A percentile compares a stretch with the other conserved stretches of the same genome.
These are phyloP conservation scores for Pseudogymnoascus verrucosus DNA, from an alignment of 2,329 filamentous ascomycete genomes.

Conservation along the genomic window DNA sequence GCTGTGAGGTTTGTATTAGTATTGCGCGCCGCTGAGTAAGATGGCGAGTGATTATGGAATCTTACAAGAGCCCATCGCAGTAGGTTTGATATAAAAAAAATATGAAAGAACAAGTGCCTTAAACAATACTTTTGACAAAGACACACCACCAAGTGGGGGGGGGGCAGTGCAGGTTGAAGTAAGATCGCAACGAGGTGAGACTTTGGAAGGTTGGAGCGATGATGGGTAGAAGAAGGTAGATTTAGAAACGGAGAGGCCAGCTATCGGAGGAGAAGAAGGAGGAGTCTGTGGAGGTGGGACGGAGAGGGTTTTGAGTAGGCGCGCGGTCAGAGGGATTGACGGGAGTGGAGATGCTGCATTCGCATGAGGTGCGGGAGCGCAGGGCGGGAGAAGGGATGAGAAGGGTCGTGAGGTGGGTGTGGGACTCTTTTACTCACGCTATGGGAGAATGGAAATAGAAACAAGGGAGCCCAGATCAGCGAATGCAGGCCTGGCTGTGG, in stretches of 20 bases:
- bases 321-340: constrained; percentile 15
- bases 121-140: constrained; percentile 14
- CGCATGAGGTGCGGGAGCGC: not conserved
- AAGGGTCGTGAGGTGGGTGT: not conserved
- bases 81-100: not conserved
- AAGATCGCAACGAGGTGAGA: constrained; percentile 19
- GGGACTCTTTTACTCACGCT: not conserved
- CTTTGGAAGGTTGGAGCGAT: constrained; percentile 16
- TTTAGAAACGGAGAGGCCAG: constrained; percentile 29
- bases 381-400: not conserved
- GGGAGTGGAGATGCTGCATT: not conserved
- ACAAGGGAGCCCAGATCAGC: not conserved
- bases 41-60: not conserved
- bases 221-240: constrained; percentile 19
- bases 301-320: constrained; percentile 25
- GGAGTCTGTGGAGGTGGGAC: constrained; percentile 20
- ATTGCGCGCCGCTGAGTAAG: not conserved
- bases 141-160: constrained; percentile 15
- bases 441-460: not conserved
- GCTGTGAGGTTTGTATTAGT: constrained; percentile 2
- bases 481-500: not conserved
- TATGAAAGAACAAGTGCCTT: constrained; percentile 3
- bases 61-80: constrained; percentile 1
- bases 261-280: constrained; percentile 25
- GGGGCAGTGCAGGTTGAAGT: constrained; percentile 15